Evolutionary conservation across 805 yeast species (phyloP).

Genomic region (Candida andamanensis): DNA sequence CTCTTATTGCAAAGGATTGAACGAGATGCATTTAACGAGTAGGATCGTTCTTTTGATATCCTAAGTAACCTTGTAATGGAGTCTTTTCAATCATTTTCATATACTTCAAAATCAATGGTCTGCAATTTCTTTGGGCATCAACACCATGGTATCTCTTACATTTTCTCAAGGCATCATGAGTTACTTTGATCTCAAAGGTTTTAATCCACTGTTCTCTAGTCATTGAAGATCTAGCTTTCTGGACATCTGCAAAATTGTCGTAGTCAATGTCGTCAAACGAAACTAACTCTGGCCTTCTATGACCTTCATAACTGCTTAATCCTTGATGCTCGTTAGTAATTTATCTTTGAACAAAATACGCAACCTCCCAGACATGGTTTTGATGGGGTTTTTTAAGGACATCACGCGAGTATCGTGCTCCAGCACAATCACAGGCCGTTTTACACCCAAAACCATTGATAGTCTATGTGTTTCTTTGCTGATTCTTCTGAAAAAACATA

Average conservation of each 20-base stretch:
- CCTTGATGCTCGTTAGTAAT: too few species aligned
- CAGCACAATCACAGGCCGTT: too few species aligned
- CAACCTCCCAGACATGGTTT: too few species aligned
- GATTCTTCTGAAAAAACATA: too few species aligned
- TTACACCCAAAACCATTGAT: too few species aligned
- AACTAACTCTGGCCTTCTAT: slow-evolving; percentile 60
- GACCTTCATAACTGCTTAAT: slow-evolving; percentile 33
- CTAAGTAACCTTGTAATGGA: slow-evolving; percentile 67
- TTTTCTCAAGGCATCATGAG: slow-evolving; percentile 70
- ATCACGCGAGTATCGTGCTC: too few species aligned
- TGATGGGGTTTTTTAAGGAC: too few species aligned
- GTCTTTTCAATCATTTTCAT: slow-evolving; percentile 70
- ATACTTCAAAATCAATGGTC: slow-evolving; percentile 71
- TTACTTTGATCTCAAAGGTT: slow-evolving; percentile 58
- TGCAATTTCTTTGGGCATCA: slow-evolving; percentile 64
- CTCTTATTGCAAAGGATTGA: background rate
- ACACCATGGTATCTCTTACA: slow-evolving; percentile 60
- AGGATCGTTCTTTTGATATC: slow-evolving; percentile 88
- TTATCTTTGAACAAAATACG: too few species aligned
- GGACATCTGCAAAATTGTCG: slow-evolving; percentile 55
- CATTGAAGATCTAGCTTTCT: slow-evolving; percentile 71
- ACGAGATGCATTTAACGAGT: slow-evolving; percentile 40
- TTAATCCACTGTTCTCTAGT: slow-evolving; percentile 77
- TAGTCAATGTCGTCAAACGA: slow-evolving; percentile 83
- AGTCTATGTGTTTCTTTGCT: too few species aligned